Percentiles rank a stretch among this genome's conserved stretches.
Evolutionary conservation across 495 filamentous ascomycete species (phyloP).

Genomic region (Penicillium turbatum): DNA sequence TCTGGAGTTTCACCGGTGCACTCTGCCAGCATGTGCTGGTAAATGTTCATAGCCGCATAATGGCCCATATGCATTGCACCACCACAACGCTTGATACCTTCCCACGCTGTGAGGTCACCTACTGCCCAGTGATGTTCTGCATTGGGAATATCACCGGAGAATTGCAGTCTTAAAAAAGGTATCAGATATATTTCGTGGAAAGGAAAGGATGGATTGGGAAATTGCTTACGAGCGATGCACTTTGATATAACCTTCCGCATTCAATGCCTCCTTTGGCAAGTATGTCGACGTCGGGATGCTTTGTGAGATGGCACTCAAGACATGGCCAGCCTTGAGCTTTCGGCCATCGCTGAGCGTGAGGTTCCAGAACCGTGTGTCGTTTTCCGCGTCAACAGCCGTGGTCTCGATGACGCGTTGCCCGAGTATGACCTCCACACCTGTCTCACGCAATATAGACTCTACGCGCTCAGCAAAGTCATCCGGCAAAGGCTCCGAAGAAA

Average conservation of each 20-base stretch:
- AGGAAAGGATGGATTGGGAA: neutral
- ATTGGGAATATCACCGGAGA: conserved; percentile 45
- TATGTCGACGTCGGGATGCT: conserved; percentile 51
- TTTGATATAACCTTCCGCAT: conserved; percentile 54
- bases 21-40: conserved; percentile 50
- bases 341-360: conserved; percentile 54
- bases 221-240: conserved; percentile 39
- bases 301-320: conserved; percentile 58
- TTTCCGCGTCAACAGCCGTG: conserved; percentile 22
- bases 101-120: conserved; percentile 48
- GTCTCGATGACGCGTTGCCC: conserved; percentile 42
- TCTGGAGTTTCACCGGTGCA: conserved; percentile 31
- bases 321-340: conserved; percentile 48
- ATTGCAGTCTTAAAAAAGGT: conserved; percentile 34
- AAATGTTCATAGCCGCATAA: conserved; percentile 55
- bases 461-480: conserved; percentile 57
- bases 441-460: conserved; percentile 45
- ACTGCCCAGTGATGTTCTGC: conserved; percentile 54
- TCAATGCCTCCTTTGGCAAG: conserved; percentile 45
- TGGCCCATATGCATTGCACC: conserved; percentile 64
- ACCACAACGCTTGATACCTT: conserved; percentile 68
- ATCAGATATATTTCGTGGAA: neutral
- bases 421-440: conserved; percentile 55
- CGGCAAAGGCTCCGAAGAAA: conserved; percentile 64
- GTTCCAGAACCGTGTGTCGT: conserved; percentile 43